Evolutionary conservation across 257 asterid species (phyloP).

Genomic region (Agastache rugosa): DNA sequence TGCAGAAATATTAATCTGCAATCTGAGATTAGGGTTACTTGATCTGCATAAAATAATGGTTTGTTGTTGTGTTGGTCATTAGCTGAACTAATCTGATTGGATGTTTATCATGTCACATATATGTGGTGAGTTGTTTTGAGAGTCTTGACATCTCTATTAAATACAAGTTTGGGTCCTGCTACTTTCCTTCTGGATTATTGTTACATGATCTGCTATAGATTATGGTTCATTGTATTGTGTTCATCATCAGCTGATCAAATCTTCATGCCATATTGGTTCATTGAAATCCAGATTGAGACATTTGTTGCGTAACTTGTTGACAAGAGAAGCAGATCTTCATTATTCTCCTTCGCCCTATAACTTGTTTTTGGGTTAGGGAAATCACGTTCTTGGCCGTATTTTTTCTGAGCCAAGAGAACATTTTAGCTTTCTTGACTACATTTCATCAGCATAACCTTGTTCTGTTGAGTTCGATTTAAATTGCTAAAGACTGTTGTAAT

Average conservation of each 20-base stretch:
- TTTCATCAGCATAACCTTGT: background rate
- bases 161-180: background rate
- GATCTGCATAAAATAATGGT: background rate
- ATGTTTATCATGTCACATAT: background rate
- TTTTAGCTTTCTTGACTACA: background rate
- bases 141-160: background rate
- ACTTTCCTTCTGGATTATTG: constrained; percentile 16
- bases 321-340: background rate
- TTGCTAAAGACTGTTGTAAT: background rate
- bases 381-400: background rate
- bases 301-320: background rate
- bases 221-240: background rate
- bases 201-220: background rate
- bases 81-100: background rate
- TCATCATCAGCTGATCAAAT: constrained; percentile 2
- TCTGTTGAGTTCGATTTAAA: background rate
- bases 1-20: background rate
- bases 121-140: constrained; percentile 13
- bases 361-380: background rate
- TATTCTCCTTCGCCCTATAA: background rate
- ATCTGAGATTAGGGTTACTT: background rate
- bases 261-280: background rate
- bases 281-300: constrained; percentile 3
- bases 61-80: background rate
- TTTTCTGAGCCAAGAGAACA: background rate